Conservation (phyloP, 1,284 basidiomycete species). For the Fomitopsis betulina region DNA sequence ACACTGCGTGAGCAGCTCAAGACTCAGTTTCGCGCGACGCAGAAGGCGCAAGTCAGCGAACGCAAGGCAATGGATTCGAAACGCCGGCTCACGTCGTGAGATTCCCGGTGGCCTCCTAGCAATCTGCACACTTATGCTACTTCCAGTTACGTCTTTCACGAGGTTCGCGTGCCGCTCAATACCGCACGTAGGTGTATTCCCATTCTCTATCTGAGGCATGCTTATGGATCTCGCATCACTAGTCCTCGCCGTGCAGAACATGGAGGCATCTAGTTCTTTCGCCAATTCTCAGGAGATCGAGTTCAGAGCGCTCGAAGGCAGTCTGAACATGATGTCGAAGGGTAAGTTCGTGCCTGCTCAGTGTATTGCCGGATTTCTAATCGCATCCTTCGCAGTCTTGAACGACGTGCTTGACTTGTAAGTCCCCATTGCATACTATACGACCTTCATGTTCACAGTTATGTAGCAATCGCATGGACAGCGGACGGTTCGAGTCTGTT, state of each 20-base stretch:
- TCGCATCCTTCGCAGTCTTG: slow-evolving; percentile 47
- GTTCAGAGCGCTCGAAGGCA: slow-evolving; percentile 77
- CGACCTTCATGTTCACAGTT: not conserved
- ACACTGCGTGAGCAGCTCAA: slow-evolving; percentile 70
- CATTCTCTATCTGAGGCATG: not conserved
- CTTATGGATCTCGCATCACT: not conserved
- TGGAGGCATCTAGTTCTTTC: slow-evolving; percentile 69
- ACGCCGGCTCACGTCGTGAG: slow-evolving; percentile 73
- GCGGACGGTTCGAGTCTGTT: slow-evolving; percentile 72
- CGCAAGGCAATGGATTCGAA: slow-evolving; percentile 77
- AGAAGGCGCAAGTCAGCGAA: slow-evolving; percentile 84
- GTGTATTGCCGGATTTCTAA: not conserved
- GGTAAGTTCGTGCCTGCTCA: slow-evolving; percentile 30
- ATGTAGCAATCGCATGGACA: slow-evolving; percentile 63
- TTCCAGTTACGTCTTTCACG: slow-evolving; percentile 71
- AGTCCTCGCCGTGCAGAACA: slow-evolving; percentile 88
- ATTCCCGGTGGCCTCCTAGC: slow-evolving; percentile 3
- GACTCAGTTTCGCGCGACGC: slow-evolving; percentile 71
- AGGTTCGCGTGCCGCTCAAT: slow-evolving; percentile 89
- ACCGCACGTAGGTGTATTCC: slow-evolving; percentile 64
- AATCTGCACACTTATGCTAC: not conserved
- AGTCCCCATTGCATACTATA: slow-evolving; percentile 21
- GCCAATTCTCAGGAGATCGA: slow-evolving; percentile 70
- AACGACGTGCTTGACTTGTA: slow-evolving; percentile 87
- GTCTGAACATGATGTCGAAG: slow-evolving; percentile 88